Evolutionary conservation across 2,329 filamentous ascomycete species (phyloP).

Genomic region (Penicillium sp.): DNA sequence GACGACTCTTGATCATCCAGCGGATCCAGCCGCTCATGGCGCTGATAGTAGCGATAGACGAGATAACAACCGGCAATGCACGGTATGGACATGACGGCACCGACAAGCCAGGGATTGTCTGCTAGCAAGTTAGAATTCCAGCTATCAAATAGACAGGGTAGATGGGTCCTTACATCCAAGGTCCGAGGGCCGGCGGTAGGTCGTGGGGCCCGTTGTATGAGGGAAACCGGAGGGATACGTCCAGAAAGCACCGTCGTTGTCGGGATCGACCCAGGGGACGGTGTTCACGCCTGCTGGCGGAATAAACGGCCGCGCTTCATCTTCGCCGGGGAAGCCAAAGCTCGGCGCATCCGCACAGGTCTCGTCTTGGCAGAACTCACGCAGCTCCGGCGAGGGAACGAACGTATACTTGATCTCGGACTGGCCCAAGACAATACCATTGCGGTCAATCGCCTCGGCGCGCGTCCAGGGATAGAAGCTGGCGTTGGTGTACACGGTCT

Average conservation of each 20-base stretch:
- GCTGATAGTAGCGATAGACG: slow-evolving; percentile 11
- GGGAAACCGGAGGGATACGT: slow-evolving; percentile 17
- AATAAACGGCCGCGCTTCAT: slow-evolving; percentile 25
- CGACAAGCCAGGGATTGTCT: slow-evolving; percentile 12
- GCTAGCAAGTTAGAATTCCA: slow-evolving; percentile 3
- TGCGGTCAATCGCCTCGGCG: slow-evolving; percentile 36
- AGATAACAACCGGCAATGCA: slow-evolving; percentile 10
- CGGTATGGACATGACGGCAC: slow-evolving; percentile 8
- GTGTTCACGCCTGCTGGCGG: slow-evolving; percentile 33
- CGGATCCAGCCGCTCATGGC: slow-evolving; percentile 9
- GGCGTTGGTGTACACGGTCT: slow-evolving; percentile 35
- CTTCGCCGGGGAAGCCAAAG: slow-evolving; percentile 33
- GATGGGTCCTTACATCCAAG: slow-evolving; percentile 12
- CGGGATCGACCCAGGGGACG: slow-evolving; percentile 34
- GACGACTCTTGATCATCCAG: slow-evolving; percentile 15
- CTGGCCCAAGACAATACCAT: slow-evolving; percentile 33
- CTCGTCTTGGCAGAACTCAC: slow-evolving; percentile 30
- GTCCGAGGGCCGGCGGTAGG: slow-evolving; percentile 5
- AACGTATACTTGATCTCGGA: slow-evolving; percentile 38
- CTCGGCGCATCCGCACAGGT: slow-evolving; percentile 30
- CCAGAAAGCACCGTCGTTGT: slow-evolving; percentile 24
- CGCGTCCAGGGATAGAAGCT: slow-evolving; percentile 34
- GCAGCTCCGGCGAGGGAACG: slow-evolving; percentile 35
- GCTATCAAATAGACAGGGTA: neutral
- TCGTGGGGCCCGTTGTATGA: slow-evolving; percentile 3